These are phyloP conservation scores for Gaeumannomyces sp. DNA, from an alignment of 2,329 filamentous ascomycete genomes.

Conservation along the genomic window DNA sequence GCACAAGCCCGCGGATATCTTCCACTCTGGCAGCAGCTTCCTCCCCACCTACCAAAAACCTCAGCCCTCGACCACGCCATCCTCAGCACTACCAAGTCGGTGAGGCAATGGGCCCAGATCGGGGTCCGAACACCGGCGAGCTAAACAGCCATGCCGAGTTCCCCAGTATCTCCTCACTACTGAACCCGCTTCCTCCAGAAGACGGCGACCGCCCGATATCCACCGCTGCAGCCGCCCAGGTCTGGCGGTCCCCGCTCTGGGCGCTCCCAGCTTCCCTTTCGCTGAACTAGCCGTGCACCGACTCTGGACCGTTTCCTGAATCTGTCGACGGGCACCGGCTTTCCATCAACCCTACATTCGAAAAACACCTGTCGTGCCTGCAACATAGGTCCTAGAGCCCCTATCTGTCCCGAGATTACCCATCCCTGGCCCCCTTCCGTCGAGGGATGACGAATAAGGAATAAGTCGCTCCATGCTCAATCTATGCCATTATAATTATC, in stretches of 20 bases:
- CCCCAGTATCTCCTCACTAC: conserved; percentile 20
- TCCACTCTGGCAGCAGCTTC: conserved; percentile 9
- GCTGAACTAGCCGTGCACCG: conserved; percentile 13
- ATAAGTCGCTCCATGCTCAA: neutral
- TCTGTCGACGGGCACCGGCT: conserved; percentile 7
- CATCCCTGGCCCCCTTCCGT: neutral
- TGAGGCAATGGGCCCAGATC: conserved; percentile 2
- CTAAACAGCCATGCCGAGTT: conserved; percentile 14
- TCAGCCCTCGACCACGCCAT: conserved; percentile 11
- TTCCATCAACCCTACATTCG: conserved; percentile 12
- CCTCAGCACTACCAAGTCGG: conserved; percentile 10
- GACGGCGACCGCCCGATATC: conserved; percentile 11
- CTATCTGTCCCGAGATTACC: neutral
- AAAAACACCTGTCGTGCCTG: conserved; percentile 7
- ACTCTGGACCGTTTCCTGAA: conserved; percentile 9
- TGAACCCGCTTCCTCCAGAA: conserved; percentile 15
- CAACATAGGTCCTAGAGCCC: neutral
- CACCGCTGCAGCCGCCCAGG: conserved; percentile 8
- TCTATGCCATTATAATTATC: neutral
- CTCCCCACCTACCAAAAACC: conserved; percentile 10
- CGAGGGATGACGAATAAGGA: neutral
- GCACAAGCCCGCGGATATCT: no score
- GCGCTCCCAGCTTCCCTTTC: conserved; percentile 4
- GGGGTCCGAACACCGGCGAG: conserved; percentile 8
- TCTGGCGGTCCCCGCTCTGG: neutral